Evolutionary conservation across 2,329 filamentous ascomycete species (phyloP).

Genomic region (Sclerotiophoma versabilis): DNA sequence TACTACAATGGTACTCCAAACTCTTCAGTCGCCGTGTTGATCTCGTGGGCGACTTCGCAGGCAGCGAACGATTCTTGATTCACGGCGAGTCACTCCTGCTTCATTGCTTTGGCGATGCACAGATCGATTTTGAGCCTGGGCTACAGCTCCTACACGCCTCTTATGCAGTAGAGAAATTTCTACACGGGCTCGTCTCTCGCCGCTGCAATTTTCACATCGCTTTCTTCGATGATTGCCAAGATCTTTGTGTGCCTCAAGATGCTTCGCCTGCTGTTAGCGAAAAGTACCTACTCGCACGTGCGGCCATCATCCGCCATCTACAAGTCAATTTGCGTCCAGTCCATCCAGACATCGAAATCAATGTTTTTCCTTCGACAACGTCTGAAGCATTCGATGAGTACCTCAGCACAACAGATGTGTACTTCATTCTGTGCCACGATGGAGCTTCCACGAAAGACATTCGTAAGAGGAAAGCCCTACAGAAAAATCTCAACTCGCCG

Average conservation of each 20-base stretch:
- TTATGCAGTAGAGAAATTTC: slow-evolving; percentile 71
- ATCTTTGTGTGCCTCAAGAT: slow-evolving; percentile 62
- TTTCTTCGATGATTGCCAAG: slow-evolving; percentile 68
- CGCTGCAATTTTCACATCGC: slow-evolving; percentile 75
- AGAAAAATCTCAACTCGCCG: slow-evolving; percentile 27
- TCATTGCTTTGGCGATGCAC: slow-evolving; percentile 66
- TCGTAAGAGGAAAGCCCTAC: slow-evolving; percentile 26
- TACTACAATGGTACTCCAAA: slow-evolving; percentile 46
- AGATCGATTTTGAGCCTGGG: slow-evolving; percentile 69
- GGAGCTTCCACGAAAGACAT: slow-evolving; percentile 53
- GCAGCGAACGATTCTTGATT: slow-evolving; percentile 74
- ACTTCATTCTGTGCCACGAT: slow-evolving; percentile 75
- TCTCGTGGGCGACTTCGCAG: slow-evolving; percentile 77
- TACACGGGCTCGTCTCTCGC: slow-evolving; percentile 65
- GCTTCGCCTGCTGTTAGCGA: slow-evolving; percentile 42
- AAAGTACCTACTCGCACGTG: slow-evolving; percentile 69
- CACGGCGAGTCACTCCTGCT: slow-evolving; percentile 76
- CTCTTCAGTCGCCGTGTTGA: slow-evolving; percentile 49
- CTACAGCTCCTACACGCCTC: slow-evolving; percentile 76
- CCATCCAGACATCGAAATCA: slow-evolving; percentile 53
- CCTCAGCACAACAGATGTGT: slow-evolving; percentile 61
- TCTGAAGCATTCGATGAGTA: slow-evolving; percentile 63
- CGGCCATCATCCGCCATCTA: slow-evolving; percentile 71
- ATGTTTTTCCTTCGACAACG: slow-evolving; percentile 57
- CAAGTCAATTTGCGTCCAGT: slow-evolving; percentile 50